Base-by-base conservation (phyloP, 1,284 basidiomycete species). In the Amylostereum areolatum region DNA sequence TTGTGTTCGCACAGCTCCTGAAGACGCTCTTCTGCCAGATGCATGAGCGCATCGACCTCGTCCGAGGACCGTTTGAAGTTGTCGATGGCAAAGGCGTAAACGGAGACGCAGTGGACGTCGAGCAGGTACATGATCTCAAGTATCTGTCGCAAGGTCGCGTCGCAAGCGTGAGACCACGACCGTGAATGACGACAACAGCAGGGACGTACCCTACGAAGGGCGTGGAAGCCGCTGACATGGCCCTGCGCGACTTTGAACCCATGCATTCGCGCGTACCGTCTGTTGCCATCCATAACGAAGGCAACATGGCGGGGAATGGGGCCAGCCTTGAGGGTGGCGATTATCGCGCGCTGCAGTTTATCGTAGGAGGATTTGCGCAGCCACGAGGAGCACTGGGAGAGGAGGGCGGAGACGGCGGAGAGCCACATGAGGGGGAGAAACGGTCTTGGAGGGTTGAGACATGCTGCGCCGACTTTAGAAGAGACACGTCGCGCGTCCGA, bases 221-320 rank as follows among this genome's bases (percentile, higher is more conserved):
- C 86, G 43, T 83, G 70, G 64, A 94, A 98, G 0, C 97, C 97
- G 44, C 86, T 85, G 4, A 77, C 71, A 66, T 99, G 97, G 1
- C 97, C 96, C 52, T 90, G 73, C 32, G 74, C 70, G 7, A 91
- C 77, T 31, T 77, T 66, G 62, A 83, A 77, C 5, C 84, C 79
- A 24, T 80, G 72, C 55, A 66, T 73, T n/a, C 89, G 77, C 0
- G 97, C 96, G 64, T 91, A 97, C 4, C 97, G 77, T 46, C 97
- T 75, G 66, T 99, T 99, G 4, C 97, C 97, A 61, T 99, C 97
- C 93, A 99, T 97, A 34, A 97, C 89, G 63, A 99, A 96, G 2
- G 90, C 95, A 39, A 99, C 80, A 72, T 99, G 97, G 39, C 75
- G 68, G 0, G 97, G 97, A 24, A 97, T 76, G 1, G 97, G 96